phyloP scores from a whole-genome alignment of 1,139 yeast genomes.

The Scheffersomyces lignicola region DNA sequence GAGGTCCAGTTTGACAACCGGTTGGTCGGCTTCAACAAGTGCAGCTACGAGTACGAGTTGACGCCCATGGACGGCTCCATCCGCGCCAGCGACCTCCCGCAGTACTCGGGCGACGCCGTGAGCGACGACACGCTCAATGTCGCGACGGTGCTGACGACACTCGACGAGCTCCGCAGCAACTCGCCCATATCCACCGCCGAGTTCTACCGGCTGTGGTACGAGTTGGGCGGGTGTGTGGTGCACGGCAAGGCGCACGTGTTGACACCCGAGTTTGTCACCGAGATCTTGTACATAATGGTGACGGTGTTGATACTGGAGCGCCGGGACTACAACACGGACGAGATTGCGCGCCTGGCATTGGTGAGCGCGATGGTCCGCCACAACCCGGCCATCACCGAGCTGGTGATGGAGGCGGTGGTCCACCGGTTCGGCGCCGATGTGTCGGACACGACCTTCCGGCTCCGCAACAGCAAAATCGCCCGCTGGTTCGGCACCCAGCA shows the following conservation, averaged over 20 bases:
- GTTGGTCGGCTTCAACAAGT: conserved; percentile 41
- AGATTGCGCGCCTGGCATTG: not conserved
- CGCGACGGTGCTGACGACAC: conserved; percentile 13
- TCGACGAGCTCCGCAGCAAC: conserved; percentile 40
- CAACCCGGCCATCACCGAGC: conserved; percentile 6
- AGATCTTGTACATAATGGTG: conserved; percentile 43
- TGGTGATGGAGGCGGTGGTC: conserved; percentile 47
- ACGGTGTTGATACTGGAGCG: conserved; percentile 50
- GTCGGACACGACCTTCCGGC: conserved; percentile 19
- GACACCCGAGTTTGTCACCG: conserved; percentile 23
- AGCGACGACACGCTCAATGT: conserved; percentile 4
- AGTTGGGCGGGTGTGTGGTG: conserved; percentile 57
- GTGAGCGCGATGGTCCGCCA: conserved; percentile 2
- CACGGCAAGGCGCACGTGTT: conserved; percentile 31
- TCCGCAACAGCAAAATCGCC: conserved; percentile 45
- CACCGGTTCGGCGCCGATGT: conserved; percentile 33
- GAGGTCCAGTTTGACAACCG: conserved; percentile 8
- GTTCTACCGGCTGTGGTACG: conserved; percentile 54
- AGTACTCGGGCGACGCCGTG: conserved; percentile 33
- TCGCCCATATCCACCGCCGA: conserved; percentile 60
- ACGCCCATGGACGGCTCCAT: conserved; percentile 42
- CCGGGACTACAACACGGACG: conserved; percentile 22
- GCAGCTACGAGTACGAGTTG: conserved; percentile 54
- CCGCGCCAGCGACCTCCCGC: conserved; percentile 46
- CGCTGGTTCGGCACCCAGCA: conserved; percentile 63